phyloP scores from a whole-genome alignment of 1,139 yeast genomes.

The Geotrichum australiense region DNA sequence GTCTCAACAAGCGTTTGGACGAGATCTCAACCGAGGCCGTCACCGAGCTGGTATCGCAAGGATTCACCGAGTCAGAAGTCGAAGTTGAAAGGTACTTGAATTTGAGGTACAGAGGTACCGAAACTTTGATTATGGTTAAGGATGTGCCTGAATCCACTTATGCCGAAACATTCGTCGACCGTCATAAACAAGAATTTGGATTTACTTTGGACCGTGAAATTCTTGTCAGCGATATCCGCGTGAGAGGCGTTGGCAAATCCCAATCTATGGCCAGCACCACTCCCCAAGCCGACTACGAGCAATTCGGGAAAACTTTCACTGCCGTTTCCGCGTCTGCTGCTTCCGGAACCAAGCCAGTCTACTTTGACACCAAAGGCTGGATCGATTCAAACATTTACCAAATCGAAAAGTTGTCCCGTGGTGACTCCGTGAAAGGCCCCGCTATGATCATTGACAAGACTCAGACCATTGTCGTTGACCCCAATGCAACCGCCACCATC shows the following conservation, averaged over 20 bases:
- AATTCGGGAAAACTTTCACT: slow-evolving; percentile 8
- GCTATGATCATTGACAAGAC: slow-evolving; percentile 80
- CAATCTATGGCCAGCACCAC: slow-evolving; percentile 22
- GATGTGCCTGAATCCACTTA: slow-evolving; percentile 31
- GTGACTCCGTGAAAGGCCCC: slow-evolving; percentile 61
- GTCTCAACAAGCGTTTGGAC: slow-evolving; percentile 35
- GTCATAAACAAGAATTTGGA: slow-evolving; percentile 65
- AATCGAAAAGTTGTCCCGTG: slow-evolving; percentile 46
- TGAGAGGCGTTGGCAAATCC: slow-evolving; percentile 53
- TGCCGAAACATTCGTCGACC: slow-evolving; percentile 38
- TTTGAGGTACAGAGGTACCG: slow-evolving; percentile 81
- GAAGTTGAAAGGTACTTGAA: slow-evolving; percentile 59
- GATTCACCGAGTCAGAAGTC: slow-evolving; percentile 38
- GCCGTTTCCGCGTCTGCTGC: slow-evolving; percentile 15
- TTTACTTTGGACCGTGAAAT: slow-evolving; percentile 56
- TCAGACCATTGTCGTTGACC: slow-evolving; percentile 78
- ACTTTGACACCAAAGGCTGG: slow-evolving; percentile 43
- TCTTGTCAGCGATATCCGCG: slow-evolving; percentile 76
- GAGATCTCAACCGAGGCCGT: slow-evolving; percentile 34
- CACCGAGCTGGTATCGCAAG: slow-evolving; percentile 40
- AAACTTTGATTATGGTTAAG: slow-evolving; percentile 68
- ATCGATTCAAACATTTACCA: slow-evolving; percentile 45
- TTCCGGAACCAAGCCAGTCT: slow-evolving; percentile 36
- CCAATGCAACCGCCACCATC: slow-evolving; percentile 57
- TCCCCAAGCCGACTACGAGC: slow-evolving; percentile 19